phyloP scores from a whole-genome alignment of 768 basidiomycete genomes.

The Trametes coccinea region DNA sequence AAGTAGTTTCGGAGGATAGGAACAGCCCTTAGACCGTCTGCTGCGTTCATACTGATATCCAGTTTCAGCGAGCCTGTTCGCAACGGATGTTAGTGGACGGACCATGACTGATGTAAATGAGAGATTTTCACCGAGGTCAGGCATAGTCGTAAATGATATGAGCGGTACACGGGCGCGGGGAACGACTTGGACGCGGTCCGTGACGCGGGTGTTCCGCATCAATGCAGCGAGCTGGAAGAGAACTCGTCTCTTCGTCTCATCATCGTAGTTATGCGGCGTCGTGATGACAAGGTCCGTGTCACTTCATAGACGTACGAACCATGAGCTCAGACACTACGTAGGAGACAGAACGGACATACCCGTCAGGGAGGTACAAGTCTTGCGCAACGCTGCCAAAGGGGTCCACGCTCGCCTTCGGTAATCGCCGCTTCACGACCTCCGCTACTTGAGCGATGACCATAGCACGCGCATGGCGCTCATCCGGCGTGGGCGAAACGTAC shows the following conservation, averaged over 20 bases:
- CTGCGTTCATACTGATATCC: conserved; percentile 68
- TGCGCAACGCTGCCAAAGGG: conserved; percentile 66
- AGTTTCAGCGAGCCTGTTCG: conserved; percentile 53
- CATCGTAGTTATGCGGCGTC: conserved; percentile 34
- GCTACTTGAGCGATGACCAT: conserved; percentile 49
- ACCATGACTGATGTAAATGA: background rate
- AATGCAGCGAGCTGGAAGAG: conserved; percentile 50
- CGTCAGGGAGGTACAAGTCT: conserved; percentile 59
- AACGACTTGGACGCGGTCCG: conserved; percentile 46
- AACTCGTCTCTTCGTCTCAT: conserved; percentile 39
- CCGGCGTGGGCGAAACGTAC: conserved; percentile 53
- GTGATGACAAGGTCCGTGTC: conserved; percentile 63
- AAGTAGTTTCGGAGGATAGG: conserved; percentile 55
- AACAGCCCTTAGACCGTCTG: conserved; percentile 54
- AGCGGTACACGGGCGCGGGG: conserved; percentile 61
- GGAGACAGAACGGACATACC: conserved; percentile 40
- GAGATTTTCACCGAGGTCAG: conserved; percentile 36
- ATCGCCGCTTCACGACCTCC: conserved; percentile 44
- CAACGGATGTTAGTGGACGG: background rate
- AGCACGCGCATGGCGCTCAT: conserved; percentile 50
- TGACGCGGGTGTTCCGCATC: conserved; percentile 46
- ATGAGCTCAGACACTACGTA: background rate
- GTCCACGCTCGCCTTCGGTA: conserved; percentile 47
- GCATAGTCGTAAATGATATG: conserved; percentile 54
- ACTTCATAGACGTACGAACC: conserved; percentile 35